Evolutionary conservation across 176 grass and related monocot species (phyloP).

Genomic region (Oryza meridionalis): DNA sequence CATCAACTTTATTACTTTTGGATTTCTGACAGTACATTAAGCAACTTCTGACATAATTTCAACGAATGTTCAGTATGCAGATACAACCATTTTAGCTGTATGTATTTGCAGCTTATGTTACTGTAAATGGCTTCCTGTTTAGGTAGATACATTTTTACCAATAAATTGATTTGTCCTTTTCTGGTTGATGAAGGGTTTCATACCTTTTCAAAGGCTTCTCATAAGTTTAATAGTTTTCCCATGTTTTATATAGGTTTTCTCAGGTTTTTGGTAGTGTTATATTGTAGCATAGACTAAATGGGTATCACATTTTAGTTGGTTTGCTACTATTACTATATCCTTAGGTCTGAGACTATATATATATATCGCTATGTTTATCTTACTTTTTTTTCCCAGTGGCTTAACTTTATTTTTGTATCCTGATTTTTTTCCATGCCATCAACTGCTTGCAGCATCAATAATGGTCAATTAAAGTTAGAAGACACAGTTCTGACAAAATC

Average conservation of each 20-base stretch:
- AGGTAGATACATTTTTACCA: not conserved
- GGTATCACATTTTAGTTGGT: constrained; percentile 27
- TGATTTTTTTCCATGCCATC: not conserved
- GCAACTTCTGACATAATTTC: not conserved
- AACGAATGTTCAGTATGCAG: not conserved
- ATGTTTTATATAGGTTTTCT: constrained; percentile 11
- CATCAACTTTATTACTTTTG: not conserved
- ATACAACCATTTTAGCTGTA: not conserved
- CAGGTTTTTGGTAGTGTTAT: not conserved
- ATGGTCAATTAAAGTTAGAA: constrained; percentile 84
- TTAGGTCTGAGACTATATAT: constrained; percentile 6
- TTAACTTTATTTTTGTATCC: constrained; percentile 16
- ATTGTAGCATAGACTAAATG: not conserved
- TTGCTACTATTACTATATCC: not conserved
- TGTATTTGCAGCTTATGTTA: constrained; percentile 32
- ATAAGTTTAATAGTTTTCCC: not conserved
- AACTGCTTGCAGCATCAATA: constrained; percentile 74
- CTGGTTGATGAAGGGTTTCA: not conserved
- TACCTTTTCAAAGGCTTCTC: not conserved
- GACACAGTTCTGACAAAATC: constrained; percentile 70
- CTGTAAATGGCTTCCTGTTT: not conserved
- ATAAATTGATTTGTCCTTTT: not conserved
- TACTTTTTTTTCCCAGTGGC: not conserved
- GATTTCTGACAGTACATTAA: not conserved
- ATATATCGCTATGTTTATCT: not conserved